Percentiles rank a stretch among this genome's conserved stretches.
phyloP scores from a whole-genome alignment of 2,329 filamentous ascomycete species.

The Herpotrichia juniperi region DNA sequence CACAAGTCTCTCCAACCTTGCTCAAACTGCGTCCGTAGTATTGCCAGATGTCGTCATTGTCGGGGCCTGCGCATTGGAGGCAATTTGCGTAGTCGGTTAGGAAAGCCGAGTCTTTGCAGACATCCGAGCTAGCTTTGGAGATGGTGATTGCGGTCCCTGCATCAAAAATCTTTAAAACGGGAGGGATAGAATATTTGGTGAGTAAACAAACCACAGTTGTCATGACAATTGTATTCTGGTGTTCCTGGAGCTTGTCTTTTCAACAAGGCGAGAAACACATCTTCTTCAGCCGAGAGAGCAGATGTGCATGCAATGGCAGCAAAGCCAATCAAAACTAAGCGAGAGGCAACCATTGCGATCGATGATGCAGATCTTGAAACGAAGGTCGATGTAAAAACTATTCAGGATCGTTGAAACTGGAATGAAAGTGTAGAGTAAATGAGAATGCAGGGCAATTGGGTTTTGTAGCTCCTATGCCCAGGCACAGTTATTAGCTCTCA shows the following conservation, averaged over 20 bases:
- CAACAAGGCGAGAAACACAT: constrained; percentile 31
- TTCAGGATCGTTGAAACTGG: background rate
- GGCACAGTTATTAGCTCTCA: too few species aligned
- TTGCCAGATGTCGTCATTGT: constrained; percentile 53
- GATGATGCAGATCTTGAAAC: constrained; percentile 9
- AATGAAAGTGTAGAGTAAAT: background rate
- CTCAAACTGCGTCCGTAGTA: constrained; percentile 50
- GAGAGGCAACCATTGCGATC: constrained; percentile 21
- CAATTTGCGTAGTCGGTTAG: constrained; percentile 51
- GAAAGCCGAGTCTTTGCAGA: constrained; percentile 51
- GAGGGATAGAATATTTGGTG: constrained; percentile 22
- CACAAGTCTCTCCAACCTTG: constrained; percentile 33
- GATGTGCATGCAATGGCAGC: constrained; percentile 20
- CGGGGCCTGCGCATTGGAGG: constrained; percentile 50
- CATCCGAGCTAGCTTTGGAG: constrained; percentile 39
- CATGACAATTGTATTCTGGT: constrained; percentile 56
- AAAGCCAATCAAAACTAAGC: constrained; percentile 15
- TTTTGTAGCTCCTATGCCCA: background rate
- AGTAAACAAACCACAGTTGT: constrained; percentile 54
- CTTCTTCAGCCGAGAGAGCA: constrained; percentile 14
- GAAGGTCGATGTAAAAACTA: background rate
- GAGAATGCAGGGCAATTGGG: background rate
- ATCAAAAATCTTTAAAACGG: background rate
- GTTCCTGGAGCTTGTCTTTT: constrained; percentile 55
- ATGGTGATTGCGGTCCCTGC: constrained; percentile 42